A percentile compares a stretch with the other conserved stretches of the same genome.
Evolutionary conservation across 805 yeast genomes (phyloP).

Genomic region (Peterozyma xylosa): DNA sequence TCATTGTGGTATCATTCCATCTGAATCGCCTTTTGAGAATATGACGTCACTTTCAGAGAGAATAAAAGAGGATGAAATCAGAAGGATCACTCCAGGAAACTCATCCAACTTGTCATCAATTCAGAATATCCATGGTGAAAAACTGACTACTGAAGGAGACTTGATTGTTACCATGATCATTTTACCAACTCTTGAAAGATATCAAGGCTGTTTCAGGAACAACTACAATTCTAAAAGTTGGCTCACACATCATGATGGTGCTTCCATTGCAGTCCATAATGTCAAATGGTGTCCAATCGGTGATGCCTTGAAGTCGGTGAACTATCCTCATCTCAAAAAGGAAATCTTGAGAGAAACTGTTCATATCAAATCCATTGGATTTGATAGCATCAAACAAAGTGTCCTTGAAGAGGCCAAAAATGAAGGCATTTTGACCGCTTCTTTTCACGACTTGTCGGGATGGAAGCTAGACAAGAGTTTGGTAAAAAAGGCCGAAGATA

Average conservation of each 20-base stretch:
- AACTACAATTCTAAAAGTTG: slow-evolving; percentile 74
- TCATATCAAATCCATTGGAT: slow-evolving; percentile 6
- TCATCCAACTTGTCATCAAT: slow-evolving; percentile 20
- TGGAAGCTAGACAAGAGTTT: slow-evolving; percentile 25
- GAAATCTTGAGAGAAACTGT: slow-evolving; percentile 14
- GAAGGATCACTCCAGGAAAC: slow-evolving; percentile 33
- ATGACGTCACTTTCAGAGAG: neutral
- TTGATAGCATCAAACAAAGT: slow-evolving; percentile 1
- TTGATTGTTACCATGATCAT: slow-evolving; percentile 51
- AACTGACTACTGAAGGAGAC: slow-evolving; percentile 28
- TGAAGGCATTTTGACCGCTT: slow-evolving; percentile 14
- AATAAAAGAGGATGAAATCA: slow-evolving; percentile 24
- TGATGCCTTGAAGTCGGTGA: slow-evolving; percentile 14
- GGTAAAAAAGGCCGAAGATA: neutral
- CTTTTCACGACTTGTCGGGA: slow-evolving; percentile 9
- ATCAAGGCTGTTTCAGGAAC: slow-evolving; percentile 58
- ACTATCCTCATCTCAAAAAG: slow-evolving; percentile 14
- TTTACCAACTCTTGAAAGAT: slow-evolving; percentile 61
- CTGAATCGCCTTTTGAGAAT: slow-evolving; percentile 19
- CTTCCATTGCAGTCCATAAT: slow-evolving; percentile 55
- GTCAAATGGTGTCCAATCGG: slow-evolving; percentile 38
- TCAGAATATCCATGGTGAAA: slow-evolving; percentile 21
- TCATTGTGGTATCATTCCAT: slow-evolving; percentile 63
- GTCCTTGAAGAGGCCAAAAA: slow-evolving; percentile 1
- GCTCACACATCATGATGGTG: slow-evolving; percentile 71